Evolutionary conservation across 805 yeast genomes (phyloP), one percentile per base, ranked within the genome.

Genomic region (Limtongia smithiae): DNA sequence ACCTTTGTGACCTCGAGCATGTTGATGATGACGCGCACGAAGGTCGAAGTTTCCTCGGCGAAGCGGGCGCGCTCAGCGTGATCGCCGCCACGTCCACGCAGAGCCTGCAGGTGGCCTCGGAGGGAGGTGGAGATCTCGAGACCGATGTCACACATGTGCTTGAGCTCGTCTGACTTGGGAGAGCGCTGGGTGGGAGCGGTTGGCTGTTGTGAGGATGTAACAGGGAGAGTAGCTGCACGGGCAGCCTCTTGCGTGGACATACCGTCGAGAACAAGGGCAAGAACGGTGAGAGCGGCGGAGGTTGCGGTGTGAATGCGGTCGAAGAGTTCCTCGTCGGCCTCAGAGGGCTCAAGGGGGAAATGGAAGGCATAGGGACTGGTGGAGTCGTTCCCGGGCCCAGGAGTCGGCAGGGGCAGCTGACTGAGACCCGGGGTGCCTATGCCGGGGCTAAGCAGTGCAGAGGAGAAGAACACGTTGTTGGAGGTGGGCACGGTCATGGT

Each of bases 41-140:
- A 88, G 41, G 80, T 69, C 63, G 86, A 89, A 30, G 87, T 83
- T 57, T 85, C 90, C 57, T 91, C 97, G 80, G 93, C 90, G 46
- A 91, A 80, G 57, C 74, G 73, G 50, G 78, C 74, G 54, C 85
- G 80, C 31, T 82, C 83, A 3, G 65, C 60, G 4, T 75, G 57
- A 3, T 70, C 74, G 6, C 77, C 71, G 36, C 74, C 79, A 9
- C 28, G 9, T 6, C 9, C 40, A 30, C 80, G 65, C 28, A 80
- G 73, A 1, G 75, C 68, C 11, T 72, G 69, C 43, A 90, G 69
- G 45, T 81, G 76, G 12, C 70, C 69, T 50, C 77, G 77, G 41
- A 87, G 73, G 50, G 81, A 69, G 55, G 82, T 81, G 8, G 95
- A 85, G 36, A 84, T 77, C n/a, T 87, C 95, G 77, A 85, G 82